Percentiles rank a stretch among this genome's conserved stretches.
phyloP scores from a whole-genome alignment of 2,329 filamentous ascomycete genomes.

The Zarea fungicola region DNA sequence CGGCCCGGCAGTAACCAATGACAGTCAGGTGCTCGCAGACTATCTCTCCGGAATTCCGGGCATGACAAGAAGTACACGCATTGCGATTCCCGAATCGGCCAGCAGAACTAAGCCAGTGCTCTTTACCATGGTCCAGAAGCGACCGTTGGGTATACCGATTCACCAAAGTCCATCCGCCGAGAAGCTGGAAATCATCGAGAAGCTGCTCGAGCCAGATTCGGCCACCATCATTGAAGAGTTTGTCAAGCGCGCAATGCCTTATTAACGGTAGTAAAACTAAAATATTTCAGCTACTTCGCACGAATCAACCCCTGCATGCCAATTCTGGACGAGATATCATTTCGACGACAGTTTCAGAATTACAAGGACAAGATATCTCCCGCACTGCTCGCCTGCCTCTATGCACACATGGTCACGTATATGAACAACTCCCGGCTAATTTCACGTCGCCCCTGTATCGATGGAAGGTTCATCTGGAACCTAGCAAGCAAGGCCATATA shows the following conservation, averaged over 20 bases:
- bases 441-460: conserved; percentile 44
- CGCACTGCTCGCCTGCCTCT: conserved; percentile 51
- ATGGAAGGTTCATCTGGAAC: conserved; percentile 58
- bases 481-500: conserved; percentile 55
- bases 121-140: conserved; percentile 42
- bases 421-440: conserved; percentile 47
- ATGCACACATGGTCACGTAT: conserved; percentile 53
- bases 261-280: background rate
- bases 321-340: conserved; percentile 50
- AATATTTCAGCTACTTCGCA: conserved; percentile 42
- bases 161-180: conserved; percentile 34
- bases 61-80: conserved; percentile 23
- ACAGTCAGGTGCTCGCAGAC: conserved; percentile 56
- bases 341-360: conserved; percentile 42
- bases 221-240: conserved; percentile 46
- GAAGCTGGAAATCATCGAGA: conserved; percentile 52
- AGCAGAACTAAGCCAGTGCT: conserved; percentile 34
- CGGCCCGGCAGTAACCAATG: conserved; percentile 53
- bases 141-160: conserved; percentile 37
- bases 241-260: background rate
- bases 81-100: conserved; percentile 27
- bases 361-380: conserved; percentile 47
- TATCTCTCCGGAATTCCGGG: conserved; percentile 40
- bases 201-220: conserved; percentile 51
- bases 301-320: conserved; percentile 57